Evolutionary conservation across 352 stramenopile genomes (phyloP), one percentile per base, ranked within the genome.

Genomic region (Phytophthora constricta): DNA sequence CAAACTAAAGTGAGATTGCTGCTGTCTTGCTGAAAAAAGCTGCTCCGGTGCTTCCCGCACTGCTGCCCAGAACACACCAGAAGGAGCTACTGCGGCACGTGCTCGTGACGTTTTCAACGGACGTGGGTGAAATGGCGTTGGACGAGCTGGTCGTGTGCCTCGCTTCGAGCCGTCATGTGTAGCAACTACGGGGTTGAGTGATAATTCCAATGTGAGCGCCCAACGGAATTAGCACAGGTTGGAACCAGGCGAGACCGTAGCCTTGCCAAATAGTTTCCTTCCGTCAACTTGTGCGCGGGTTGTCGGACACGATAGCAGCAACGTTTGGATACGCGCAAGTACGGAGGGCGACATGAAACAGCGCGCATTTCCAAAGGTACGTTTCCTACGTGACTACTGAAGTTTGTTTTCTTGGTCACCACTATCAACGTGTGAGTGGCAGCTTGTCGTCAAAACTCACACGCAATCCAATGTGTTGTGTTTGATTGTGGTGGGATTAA

Each of bases 61-160:
- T 81, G 73, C 34, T 81, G 73, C 22, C 69, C 68, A 1, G 58
- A 62, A 3, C 73, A 81, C 49, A 47, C 64, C 9, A 39, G 26
- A 41, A 64, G 73, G 5, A 70, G 68, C 49, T 81, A 81, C 52
- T 81, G 73, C 50, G 73, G 73, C 23, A 66, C 43, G n/a, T n/a
- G n/a, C n/a, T n/a, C n/a, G n/a, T n/a, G n/a, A n/a, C n/a, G n/a
- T n/a, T n/a, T n/a, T n/a, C 41, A 9, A 27, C 45, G 23, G 34
- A 27, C 20, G 22, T 56, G 8, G 34, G 27, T 25, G n/a, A n/a
- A n/a, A n/a, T n/a, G n/a, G n/a, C n/a, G n/a, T 20, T 41, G 28
- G 55, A 75, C 46, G 27, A 71, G 0, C 41, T 73, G 16, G 4
- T 70, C 1, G 63, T 73, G 28, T 74, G 63, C 14, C 41, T 13